Evolutionary conservation across 768 basidiomycete genomes (phyloP).

Genomic region (Cystobasidium onofrii): DNA sequence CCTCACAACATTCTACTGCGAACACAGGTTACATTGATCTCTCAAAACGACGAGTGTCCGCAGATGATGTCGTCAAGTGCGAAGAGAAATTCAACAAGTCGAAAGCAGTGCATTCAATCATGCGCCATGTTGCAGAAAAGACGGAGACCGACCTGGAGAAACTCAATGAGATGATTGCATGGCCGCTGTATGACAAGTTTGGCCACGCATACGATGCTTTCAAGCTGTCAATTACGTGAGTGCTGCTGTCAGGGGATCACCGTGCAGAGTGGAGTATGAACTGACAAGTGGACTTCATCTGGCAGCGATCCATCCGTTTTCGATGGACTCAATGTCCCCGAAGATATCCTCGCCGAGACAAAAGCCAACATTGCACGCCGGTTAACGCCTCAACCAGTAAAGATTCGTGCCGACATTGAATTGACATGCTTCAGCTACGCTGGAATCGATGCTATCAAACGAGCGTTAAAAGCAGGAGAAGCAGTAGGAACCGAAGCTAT

Average conservation of each 20-base stretch:
- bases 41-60: slow-evolving; percentile 93
- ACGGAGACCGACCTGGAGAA: slow-evolving; percentile 56
- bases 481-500: slow-evolving; percentile 73
- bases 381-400: slow-evolving; percentile 95
- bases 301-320: slow-evolving; percentile 74
- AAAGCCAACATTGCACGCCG: slow-evolving; percentile 81
- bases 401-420: slow-evolving; percentile 95
- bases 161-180: slow-evolving; percentile 81
- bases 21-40: slow-evolving; percentile 91
- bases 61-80: slow-evolving; percentile 97
- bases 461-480: slow-evolving; percentile 80
- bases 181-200: slow-evolving; percentile 85
- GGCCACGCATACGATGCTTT: slow-evolving; percentile 97
- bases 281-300: no score
- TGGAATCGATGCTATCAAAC: slow-evolving; percentile 94
- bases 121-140: slow-evolving; percentile 49
- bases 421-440: slow-evolving; percentile 90
- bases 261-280: neutral
- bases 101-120: slow-evolving; percentile 68
- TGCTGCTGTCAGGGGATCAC: neutral
- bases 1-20: neutral
- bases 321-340: slow-evolving; percentile 53
- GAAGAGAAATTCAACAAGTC: slow-evolving; percentile 98
- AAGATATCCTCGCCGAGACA: slow-evolving; percentile 58
- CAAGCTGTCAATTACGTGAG: slow-evolving; percentile 88